Percentiles rank a stretch among this genome's conserved stretches.
phyloP scores from a whole-genome alignment of 371 early-diverging fungal genomes.

The Zychaea mexicana region DNA sequence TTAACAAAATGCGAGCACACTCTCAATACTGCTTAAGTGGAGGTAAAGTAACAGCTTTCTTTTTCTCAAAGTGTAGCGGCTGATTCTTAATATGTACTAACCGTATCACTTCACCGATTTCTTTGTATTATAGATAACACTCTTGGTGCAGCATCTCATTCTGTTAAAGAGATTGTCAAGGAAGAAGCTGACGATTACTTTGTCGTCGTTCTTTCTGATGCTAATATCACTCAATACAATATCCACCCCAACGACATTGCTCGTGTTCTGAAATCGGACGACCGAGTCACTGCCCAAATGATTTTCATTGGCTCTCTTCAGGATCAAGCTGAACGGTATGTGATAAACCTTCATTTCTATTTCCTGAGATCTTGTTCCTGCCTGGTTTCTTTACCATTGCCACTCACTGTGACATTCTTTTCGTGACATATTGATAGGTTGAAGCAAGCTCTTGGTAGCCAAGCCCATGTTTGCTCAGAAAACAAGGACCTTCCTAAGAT shows the following conservation, averaged over 20 bases:
- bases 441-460: slow-evolving; percentile 63
- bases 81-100: too few relatives aligned
- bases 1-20: slow-evolving; percentile 66
- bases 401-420: too few relatives aligned
- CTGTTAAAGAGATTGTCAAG: slow-evolving; percentile 71
- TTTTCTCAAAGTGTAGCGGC: too few relatives aligned
- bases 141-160: slow-evolving; percentile 67
- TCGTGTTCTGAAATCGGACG: slow-evolving; percentile 68
- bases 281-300: slow-evolving; percentile 71
- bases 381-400: not conserved
- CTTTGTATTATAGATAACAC: slow-evolving; percentile 63
- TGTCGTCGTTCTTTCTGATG: slow-evolving; percentile 82
- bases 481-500: slow-evolving; percentile 84
- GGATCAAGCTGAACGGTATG: slow-evolving; percentile 70
- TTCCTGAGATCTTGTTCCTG: not conserved
- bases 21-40: slow-evolving; percentile 75
- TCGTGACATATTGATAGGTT: slow-evolving; percentile 33
- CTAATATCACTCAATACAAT: slow-evolving; percentile 84
- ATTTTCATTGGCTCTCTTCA: slow-evolving; percentile 72
- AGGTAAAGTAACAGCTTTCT: too few relatives aligned
- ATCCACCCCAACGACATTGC: slow-evolving; percentile 76
- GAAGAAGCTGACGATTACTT: slow-evolving; percentile 84
- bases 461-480: slow-evolving; percentile 70
- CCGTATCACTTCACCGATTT: not conserved
- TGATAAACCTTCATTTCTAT: too few relatives aligned